Evolutionary conservation across 768 basidiomycete genomes (phyloP), one percentile per base, ranked within the genome.

Genomic region (Auriscalpium vulgare): DNA sequence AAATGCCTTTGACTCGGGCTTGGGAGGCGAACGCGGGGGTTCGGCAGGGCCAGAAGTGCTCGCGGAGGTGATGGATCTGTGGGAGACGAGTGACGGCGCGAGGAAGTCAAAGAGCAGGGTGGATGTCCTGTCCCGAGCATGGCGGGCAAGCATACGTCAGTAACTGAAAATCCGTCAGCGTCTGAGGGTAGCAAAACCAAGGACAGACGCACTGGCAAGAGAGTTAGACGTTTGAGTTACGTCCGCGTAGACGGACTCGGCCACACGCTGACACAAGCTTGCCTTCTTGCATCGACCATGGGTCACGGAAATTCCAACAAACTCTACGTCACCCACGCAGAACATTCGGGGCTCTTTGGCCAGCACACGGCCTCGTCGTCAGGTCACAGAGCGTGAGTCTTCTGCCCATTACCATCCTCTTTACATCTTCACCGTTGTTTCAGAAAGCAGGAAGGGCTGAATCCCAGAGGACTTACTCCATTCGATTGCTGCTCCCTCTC

Each of bases 401-500:
- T 52, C 29, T 7, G 7, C 29, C 29, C 29, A 29, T 29, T 4
- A 29, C 7, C 44, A 54, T 47, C 51, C 37, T 53, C 55, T 9
- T 50, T 53, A 16, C 37, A 53, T 49, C 56, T 44, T 45, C 43
- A 59, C 50, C 29, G 38, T 53, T 11, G 19, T 58, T n/a, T 29
- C 62, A 89, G 87, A 50, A 90, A 89, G 67, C 75, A 75, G 29
- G 81, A 88, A 67, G 84, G 79, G 38, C 79, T 82, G 0, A 82
- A 83, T 66, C 80, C 84, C 38, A 82, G 77, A 59, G 75, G 79
- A 40, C 74, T 62, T 46, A 90, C 87, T 0, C 90, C 91, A 34
- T 93, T 91, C 65, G 94, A 97, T 72, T 95, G 87, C 60, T 97
- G 95, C 61, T 84, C 92, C 0, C 79, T 97, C 37, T 91, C 92